Conservation (phyloP, 2,329 filamentous ascomycete species). For the Didymella arachidicola region DNA sequence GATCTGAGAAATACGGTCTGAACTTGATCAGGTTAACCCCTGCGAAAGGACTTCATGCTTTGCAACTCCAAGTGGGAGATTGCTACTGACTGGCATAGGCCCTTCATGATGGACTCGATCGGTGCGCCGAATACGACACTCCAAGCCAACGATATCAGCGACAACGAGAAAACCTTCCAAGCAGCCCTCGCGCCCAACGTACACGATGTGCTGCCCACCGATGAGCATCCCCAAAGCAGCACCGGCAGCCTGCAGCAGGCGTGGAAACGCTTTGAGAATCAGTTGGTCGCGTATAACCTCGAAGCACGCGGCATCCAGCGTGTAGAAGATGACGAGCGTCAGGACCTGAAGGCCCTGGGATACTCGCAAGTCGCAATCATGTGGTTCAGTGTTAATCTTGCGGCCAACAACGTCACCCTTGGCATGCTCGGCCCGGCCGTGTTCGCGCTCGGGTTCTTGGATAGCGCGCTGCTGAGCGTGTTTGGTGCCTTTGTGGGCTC, state of each 20-base stretch:
- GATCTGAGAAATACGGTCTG: conserved; percentile 63
- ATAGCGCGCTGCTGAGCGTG: conserved; percentile 64
- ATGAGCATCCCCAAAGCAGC: conserved; percentile 16
- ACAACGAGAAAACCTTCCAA: conserved; percentile 31
- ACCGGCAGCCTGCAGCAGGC: conserved; percentile 24
- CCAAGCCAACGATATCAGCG: conserved; percentile 8
- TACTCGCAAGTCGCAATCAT: conserved; percentile 65
- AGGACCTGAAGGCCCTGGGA: conserved; percentile 59
- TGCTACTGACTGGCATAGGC: conserved; percentile 49
- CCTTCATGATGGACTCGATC: conserved; percentile 29
- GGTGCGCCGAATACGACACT: conserved; percentile 2
- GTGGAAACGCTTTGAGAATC: conserved; percentile 51
- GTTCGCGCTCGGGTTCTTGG: conserved; percentile 65
- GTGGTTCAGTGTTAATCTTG: conserved; percentile 70
- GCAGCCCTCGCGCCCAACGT: conserved; percentile 36
- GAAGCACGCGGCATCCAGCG: conserved; percentile 68
- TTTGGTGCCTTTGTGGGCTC: conserved; percentile 65
- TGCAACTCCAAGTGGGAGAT: conserved; percentile 35
- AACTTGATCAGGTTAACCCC: conserved; percentile 64
- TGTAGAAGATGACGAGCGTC: conserved; percentile 63
- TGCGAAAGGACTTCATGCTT: conserved; percentile 63
- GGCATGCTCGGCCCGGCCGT: conserved; percentile 68
- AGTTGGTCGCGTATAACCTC: conserved; percentile 61
- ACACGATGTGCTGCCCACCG: conserved; percentile 30
- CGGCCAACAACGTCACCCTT: conserved; percentile 70